Conservation (phyloP, 352 stramenopile species). For the Phytophthora capsici region DNA sequence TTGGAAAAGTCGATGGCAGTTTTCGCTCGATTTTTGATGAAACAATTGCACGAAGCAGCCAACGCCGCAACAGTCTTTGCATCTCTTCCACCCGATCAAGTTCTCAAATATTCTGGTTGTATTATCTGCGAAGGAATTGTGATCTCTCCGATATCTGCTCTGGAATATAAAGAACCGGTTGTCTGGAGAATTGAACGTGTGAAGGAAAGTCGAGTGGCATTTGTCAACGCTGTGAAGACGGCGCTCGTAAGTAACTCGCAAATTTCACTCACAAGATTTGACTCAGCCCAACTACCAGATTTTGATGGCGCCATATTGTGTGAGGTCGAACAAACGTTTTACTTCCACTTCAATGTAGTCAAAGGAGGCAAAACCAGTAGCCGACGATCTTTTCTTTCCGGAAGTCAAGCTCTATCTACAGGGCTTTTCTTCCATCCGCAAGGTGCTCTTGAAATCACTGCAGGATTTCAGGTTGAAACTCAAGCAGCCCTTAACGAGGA, state of each 20-base stretch:
- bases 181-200: constrained; percentile 37
- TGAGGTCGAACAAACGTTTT: constrained; percentile 36
- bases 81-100: constrained; percentile 17
- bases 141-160: constrained; percentile 9
- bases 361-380: constrained; percentile 1
- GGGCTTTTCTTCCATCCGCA: constrained; percentile 39
- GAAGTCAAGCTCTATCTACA: constrained; percentile 23
- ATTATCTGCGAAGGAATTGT: constrained; percentile 26
- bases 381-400: constrained; percentile 37
- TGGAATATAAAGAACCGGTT: background rate
- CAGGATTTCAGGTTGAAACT: constrained; percentile 12
- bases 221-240: constrained; percentile 53
- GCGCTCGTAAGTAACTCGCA: constrained; percentile 42
- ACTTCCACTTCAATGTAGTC: constrained; percentile 49
- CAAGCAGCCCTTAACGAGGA: constrained; percentile 7
- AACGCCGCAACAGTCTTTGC: constrained; percentile 11
- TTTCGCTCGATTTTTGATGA: constrained; percentile 58
- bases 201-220: constrained; percentile 40
- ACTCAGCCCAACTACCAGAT: constrained; percentile 1
- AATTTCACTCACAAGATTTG: constrained; percentile 39
- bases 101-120: constrained; percentile 10
- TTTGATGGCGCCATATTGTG: constrained; percentile 8
- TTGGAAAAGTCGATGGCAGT: constrained; percentile 56
- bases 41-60: constrained; percentile 43
- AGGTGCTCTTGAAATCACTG: constrained; percentile 33